A percentile compares a stretch with the other conserved stretches of the same genome.
phyloP scores from a whole-genome alignment of 78 protist genomes.

The Corallochytrium limacisporum region DNA sequence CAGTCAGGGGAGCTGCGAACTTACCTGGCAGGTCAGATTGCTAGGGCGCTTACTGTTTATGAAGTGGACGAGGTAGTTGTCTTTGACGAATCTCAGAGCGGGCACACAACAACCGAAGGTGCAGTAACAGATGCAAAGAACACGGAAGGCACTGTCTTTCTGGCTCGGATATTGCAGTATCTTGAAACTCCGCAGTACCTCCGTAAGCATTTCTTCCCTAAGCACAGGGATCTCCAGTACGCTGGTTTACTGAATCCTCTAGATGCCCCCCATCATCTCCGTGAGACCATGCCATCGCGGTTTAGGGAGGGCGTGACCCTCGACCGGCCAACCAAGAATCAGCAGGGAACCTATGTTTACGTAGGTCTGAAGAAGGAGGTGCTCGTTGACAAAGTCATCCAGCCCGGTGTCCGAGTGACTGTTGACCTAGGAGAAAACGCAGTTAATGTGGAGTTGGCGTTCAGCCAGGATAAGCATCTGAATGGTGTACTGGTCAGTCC shows the following conservation, averaged over 20 bases:
- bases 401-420: slow-evolving; percentile 11
- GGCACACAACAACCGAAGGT: neutral
- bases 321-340: neutral
- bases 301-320: neutral
- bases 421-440: neutral
- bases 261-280: slow-evolving; percentile 38
- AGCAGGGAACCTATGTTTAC: neutral
- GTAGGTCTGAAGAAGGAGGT: neutral
- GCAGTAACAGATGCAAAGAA: neutral
- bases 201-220: slow-evolving; percentile 25
- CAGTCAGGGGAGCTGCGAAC: slow-evolving; percentile 41
- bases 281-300: neutral
- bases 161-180: slow-evolving; percentile 36
- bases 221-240: slow-evolving; percentile 3
- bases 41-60: slow-evolving; percentile 42
- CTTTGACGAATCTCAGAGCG: neutral
- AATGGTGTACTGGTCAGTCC: neutral
- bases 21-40: slow-evolving; percentile 31
- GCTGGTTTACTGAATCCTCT: slow-evolving; percentile 29
- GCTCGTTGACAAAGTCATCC: neutral
- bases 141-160: slow-evolving; percentile 3
- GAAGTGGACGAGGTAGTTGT: slow-evolving; percentile 37
- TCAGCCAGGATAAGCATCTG: no score
- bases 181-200: slow-evolving; percentile 54
- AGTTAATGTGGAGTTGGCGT: neutral